Evolutionary conservation across 2,329 filamentous ascomycete species (phyloP).

Genomic region (Penicillium freii): DNA sequence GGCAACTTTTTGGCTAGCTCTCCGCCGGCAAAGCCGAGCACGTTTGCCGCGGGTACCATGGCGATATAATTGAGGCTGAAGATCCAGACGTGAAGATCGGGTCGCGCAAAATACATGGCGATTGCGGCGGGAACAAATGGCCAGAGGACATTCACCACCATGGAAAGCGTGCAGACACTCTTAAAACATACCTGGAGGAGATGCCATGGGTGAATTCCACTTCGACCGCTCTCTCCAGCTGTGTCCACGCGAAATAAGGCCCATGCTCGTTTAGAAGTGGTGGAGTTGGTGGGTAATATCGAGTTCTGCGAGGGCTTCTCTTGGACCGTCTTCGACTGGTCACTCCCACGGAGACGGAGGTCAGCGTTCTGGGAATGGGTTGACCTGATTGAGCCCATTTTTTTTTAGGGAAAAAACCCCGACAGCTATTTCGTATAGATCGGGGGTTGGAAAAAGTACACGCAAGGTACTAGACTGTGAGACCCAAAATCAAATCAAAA

Average conservation of each 20-base stretch:
- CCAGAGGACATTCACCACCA: conserved; percentile 69
- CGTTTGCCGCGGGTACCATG: conserved; percentile 73
- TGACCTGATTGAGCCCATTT: conserved; percentile 20
- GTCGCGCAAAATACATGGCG: conserved; percentile 58
- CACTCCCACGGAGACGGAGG: conserved; percentile 1
- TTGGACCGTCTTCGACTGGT: conserved; percentile 8
- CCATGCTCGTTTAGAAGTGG: conserved; percentile 15
- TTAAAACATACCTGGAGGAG: conserved; percentile 64
- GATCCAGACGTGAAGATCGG: conserved; percentile 59
- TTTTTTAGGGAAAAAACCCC: not conserved
- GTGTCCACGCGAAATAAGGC: conserved; percentile 37
- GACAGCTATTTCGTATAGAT: not conserved
- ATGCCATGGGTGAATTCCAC: conserved; percentile 61
- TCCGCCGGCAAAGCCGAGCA: conserved; percentile 71
- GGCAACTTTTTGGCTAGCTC: conserved; percentile 72
- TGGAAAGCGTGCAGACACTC: conserved; percentile 63
- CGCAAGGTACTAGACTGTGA: not conserved
- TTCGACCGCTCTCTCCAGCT: conserved; percentile 66
- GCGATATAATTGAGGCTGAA: conserved; percentile 72
- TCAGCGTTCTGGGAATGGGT: conserved; percentile 11
- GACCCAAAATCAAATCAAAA: not conserved
- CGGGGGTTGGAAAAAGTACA: not conserved
- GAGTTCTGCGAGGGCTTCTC: conserved; percentile 17
- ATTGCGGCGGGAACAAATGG: conserved; percentile 71
- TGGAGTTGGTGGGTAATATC: conserved; percentile 31